These are phyloP conservation scores for Penicillium sp. DNA, from an alignment of 2,329 filamentous ascomycete species.

Conservation along the genomic window DNA sequence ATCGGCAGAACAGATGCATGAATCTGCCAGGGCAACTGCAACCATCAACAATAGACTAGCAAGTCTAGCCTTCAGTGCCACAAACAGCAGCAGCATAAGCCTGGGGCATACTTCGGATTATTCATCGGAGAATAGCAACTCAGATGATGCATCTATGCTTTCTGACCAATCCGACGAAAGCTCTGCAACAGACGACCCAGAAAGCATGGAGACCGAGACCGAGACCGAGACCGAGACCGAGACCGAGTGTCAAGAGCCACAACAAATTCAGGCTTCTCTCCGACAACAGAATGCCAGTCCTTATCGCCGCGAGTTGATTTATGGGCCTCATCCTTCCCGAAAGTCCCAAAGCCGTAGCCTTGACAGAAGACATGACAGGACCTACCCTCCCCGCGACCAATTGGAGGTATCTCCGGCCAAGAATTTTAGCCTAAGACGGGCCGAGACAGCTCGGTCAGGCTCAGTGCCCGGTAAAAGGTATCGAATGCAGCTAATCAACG, in stretches of 20 bases:
- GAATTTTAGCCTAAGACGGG: neutral
- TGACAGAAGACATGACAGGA: slow-evolving; percentile 10
- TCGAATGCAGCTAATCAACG: slow-evolving; percentile 14
- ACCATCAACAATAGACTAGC: neutral
- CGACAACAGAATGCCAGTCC: slow-evolving; percentile 20
- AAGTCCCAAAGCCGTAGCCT: slow-evolving; percentile 5
- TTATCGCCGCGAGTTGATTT: slow-evolving; percentile 5
- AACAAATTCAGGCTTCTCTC: slow-evolving; percentile 20
- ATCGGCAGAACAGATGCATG: neutral
- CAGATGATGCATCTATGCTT: slow-evolving; percentile 30
- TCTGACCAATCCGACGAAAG: slow-evolving; percentile 28
- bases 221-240: slow-evolving; percentile 20
- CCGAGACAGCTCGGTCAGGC: neutral
- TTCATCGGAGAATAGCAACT: slow-evolving; percentile 25
- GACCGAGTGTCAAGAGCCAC: slow-evolving; percentile 13
- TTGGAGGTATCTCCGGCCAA: slow-evolving; percentile 6
- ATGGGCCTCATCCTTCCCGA: neutral
- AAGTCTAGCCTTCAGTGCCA: neutral
- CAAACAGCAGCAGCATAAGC: neutral
- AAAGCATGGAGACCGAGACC: slow-evolving; percentile 20
- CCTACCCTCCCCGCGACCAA: neutral
- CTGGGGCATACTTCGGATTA: slow-evolving; percentile 1
- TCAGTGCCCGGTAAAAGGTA: slow-evolving; percentile 5
- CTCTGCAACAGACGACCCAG: slow-evolving; percentile 29
- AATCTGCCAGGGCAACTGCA: neutral